These are phyloP conservation scores for Ascocoryne sarcoides DNA, from an alignment of 2,329 filamentous ascomycete species.

Conservation along the genomic window DNA sequence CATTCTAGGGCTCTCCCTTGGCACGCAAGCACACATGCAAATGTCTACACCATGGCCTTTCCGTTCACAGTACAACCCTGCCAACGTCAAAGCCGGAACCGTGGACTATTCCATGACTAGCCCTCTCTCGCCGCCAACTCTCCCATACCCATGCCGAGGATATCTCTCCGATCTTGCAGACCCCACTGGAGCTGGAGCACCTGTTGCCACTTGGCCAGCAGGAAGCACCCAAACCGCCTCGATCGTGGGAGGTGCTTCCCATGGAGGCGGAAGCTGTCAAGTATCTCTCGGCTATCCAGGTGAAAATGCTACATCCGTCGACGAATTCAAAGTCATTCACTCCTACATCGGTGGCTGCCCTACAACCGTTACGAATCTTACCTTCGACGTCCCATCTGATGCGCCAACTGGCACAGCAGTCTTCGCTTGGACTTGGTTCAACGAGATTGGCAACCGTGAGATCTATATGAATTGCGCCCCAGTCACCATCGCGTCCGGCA, in stretches of 20 bases:
- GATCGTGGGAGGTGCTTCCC: slow-evolving; percentile 38
- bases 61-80: slow-evolving; percentile 10
- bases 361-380: slow-evolving; percentile 13
- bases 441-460: slow-evolving; percentile 50
- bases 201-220: slow-evolving; percentile 40
- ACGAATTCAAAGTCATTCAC: slow-evolving; percentile 53
- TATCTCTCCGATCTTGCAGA: slow-evolving; percentile 11
- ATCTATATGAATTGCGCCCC: slow-evolving; percentile 61
- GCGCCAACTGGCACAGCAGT: slow-evolving; percentile 17
- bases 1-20: slow-evolving; percentile 4
- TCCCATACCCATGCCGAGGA: slow-evolving; percentile 20
- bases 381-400: slow-evolving; percentile 25
- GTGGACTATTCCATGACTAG: slow-evolving; percentile 12
- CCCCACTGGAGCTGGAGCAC: slow-evolving; percentile 19
- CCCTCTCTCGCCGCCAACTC: slow-evolving; percentile 5
- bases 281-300: slow-evolving; percentile 44
- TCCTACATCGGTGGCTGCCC: slow-evolving; percentile 33
- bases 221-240: slow-evolving; percentile 44
- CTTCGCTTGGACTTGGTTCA: slow-evolving; percentile 46
- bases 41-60: slow-evolving; percentile 16
- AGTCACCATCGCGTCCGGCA: slow-evolving; percentile 37
- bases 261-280: slow-evolving; percentile 53
- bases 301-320: slow-evolving; percentile 23
- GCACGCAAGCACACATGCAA: slow-evolving; percentile 16
- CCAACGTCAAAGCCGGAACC: background rate